Evolutionary conservation across 306 rosid species (phyloP).

Genomic region (Arachis stenosperma): DNA sequence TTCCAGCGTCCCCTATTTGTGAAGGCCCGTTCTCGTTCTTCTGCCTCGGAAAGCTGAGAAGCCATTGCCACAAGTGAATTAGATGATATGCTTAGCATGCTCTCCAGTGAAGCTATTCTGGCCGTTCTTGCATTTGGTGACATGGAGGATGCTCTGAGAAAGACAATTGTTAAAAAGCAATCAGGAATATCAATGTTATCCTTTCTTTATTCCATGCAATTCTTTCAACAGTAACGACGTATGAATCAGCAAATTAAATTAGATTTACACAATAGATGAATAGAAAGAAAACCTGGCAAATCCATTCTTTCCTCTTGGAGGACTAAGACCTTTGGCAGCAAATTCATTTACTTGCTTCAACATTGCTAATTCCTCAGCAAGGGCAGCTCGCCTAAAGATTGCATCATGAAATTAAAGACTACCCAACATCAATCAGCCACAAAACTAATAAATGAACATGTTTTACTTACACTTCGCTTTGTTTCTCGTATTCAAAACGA

Average conservation of each 20-base stretch:
- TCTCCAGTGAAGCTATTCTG: constrained; percentile 91
- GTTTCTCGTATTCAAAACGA: constrained; percentile 96
- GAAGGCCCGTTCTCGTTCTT: constrained; percentile 97
- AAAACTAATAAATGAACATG: constrained; percentile 31
- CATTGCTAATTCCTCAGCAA: constrained; percentile 94
- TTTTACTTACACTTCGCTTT: constrained; percentile 92
- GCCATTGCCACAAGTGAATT: constrained; percentile 99
- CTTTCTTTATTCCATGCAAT: constrained; percentile 14
- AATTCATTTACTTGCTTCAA: constrained; percentile 92
- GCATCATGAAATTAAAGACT: constrained; percentile 38
- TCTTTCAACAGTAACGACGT: constrained; percentile 20
- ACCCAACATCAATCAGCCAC: constrained; percentile 24
- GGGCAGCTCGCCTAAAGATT: constrained; percentile 89
- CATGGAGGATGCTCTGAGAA: constrained; percentile 85
- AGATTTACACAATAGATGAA: background rate
- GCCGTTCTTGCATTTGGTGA: constrained; percentile 98
- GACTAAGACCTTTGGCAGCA: constrained; percentile 90
- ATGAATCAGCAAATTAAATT: constrained; percentile 28
- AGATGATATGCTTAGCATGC: constrained; percentile 91
- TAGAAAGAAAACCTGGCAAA: constrained; percentile 64
- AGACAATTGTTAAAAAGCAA: constrained; percentile 42
- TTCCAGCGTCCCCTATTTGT: constrained; percentile 97
- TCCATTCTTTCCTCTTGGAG: constrained; percentile 96
- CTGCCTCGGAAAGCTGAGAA: constrained; percentile 99
- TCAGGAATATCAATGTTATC: constrained; percentile 35